Evolutionary conservation across 202 grass and related monocot species (phyloP).

Genomic region (Schoenoplectus triqueter): DNA sequence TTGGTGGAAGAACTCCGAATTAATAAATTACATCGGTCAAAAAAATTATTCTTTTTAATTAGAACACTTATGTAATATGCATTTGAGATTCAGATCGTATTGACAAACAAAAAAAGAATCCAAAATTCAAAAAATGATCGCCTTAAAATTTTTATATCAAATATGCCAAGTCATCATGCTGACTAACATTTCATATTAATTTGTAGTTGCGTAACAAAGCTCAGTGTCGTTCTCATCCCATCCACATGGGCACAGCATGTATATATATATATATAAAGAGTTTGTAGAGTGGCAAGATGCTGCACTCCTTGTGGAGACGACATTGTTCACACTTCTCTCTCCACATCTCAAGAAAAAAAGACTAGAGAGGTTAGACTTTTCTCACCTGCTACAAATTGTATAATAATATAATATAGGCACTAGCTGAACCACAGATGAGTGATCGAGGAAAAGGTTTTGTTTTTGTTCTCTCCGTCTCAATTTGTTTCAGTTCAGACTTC

Average conservation of each 20-base stretch:
- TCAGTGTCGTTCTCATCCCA: neutral
- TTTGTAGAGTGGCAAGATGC: neutral
- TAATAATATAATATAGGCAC: neutral
- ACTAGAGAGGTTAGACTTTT: neutral
- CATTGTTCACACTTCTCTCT: slow-evolving; percentile 7
- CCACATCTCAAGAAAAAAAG: slow-evolving; percentile 2
- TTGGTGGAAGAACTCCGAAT: too few species aligned
- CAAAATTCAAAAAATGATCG: too few species aligned
- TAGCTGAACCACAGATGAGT: neutral
- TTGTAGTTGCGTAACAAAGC: slow-evolving; percentile 6
- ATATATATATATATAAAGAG: neutral
- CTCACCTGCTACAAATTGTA: neutral
- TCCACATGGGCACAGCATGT: neutral
- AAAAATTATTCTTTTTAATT: too few species aligned
- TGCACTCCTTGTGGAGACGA: neutral
- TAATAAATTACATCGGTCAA: too few species aligned
- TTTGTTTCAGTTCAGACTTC: neutral
- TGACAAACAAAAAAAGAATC: too few species aligned
- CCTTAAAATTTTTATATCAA: too few species aligned
- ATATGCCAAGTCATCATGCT: neutral
- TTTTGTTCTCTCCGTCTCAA: neutral
- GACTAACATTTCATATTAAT: neutral
- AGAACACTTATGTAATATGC: too few species aligned
- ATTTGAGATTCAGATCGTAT: too few species aligned
- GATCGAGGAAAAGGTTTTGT: neutral